Evolutionary conservation across 495 filamentous ascomycete genomes (phyloP).

Genomic region (Xylaria bambusicola): DNA sequence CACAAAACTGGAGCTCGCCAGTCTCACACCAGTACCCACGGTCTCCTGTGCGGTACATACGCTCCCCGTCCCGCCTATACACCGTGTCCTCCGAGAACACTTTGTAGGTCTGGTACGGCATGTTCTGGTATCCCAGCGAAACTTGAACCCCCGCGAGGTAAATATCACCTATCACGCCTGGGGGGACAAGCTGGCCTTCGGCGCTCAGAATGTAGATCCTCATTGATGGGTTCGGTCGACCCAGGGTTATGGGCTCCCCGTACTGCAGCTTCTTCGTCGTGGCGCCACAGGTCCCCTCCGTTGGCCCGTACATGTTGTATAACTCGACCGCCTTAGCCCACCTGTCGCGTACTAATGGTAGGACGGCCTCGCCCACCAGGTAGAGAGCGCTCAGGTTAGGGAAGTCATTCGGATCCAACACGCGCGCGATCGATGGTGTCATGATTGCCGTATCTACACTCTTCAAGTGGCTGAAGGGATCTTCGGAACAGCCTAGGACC

Average conservation of each 20-base stretch:
- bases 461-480: conserved; percentile 28
- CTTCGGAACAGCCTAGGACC: conserved; percentile 24
- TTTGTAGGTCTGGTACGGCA: background rate
- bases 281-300: conserved; percentile 36
- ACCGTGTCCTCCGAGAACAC: background rate
- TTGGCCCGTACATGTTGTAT: conserved; percentile 40
- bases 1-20: background rate
- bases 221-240: too few relatives aligned
- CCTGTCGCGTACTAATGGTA: conserved; percentile 27
- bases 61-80: too few relatives aligned
- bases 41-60: background rate
- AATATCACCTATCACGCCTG: background rate
- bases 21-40: background rate
- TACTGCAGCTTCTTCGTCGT: conserved; percentile 10
- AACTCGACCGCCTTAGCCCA: conserved; percentile 26
- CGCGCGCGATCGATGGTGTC: conserved; percentile 33
- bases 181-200: background rate
- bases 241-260: too few relatives aligned
- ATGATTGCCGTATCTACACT: conserved; percentile 29
- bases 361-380: conserved; percentile 36
- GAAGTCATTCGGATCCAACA: conserved; percentile 25
- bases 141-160: background rate
- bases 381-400: conserved; percentile 29
- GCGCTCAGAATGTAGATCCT: background rate
- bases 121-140: background rate